Percentiles rank a stretch among this genome's conserved stretches.
phyloP scores from a whole-genome alignment of 2,329 filamentous ascomycete species.

The Trichoderma sp. region DNA sequence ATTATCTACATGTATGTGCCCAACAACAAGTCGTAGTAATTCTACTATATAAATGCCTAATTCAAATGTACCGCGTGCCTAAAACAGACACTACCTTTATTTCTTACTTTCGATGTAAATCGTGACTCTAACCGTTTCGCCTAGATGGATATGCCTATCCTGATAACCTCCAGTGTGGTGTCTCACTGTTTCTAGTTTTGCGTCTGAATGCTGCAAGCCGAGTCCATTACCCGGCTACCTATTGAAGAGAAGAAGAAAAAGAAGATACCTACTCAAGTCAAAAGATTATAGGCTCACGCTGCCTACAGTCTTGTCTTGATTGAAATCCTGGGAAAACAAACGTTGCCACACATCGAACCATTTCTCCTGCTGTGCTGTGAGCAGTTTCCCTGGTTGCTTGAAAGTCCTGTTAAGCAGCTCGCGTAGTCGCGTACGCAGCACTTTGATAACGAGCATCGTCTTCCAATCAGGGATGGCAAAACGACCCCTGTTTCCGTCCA shows the following conservation, averaged over 20 bases:
- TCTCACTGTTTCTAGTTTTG: neutral
- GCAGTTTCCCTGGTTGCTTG: conserved; percentile 63
- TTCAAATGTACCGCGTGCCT: neutral
- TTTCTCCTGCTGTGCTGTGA: conserved; percentile 67
- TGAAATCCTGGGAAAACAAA: conserved; percentile 61
- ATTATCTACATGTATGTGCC: neutral
- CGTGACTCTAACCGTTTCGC: neutral
- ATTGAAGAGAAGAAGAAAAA: neutral
- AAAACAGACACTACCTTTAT: neutral
- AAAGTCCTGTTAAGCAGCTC: conserved; percentile 75
- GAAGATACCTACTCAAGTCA: neutral
- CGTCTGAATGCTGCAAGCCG: neutral
- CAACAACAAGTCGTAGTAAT: conserved; percentile 1
- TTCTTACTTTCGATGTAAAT: neutral
- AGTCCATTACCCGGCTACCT: neutral
- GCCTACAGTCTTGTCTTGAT: conserved; percentile 32
- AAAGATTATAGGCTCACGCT: neutral
- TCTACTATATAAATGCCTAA: neutral
- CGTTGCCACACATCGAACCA: conserved; percentile 76
- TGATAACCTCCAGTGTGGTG: conserved; percentile 1
- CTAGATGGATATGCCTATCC: conserved; percentile 5
- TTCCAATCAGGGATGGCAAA: conserved; percentile 90
- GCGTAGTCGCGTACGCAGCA: conserved; percentile 69
- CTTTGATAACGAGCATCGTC: conserved; percentile 84
- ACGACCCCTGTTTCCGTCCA: conserved; percentile 84